A percentile compares a stretch with the other conserved stretches of the same genome.
phyloP scores from a whole-genome alignment of 2,329 filamentous ascomycete genomes.

The Didymella keratinophila region DNA sequence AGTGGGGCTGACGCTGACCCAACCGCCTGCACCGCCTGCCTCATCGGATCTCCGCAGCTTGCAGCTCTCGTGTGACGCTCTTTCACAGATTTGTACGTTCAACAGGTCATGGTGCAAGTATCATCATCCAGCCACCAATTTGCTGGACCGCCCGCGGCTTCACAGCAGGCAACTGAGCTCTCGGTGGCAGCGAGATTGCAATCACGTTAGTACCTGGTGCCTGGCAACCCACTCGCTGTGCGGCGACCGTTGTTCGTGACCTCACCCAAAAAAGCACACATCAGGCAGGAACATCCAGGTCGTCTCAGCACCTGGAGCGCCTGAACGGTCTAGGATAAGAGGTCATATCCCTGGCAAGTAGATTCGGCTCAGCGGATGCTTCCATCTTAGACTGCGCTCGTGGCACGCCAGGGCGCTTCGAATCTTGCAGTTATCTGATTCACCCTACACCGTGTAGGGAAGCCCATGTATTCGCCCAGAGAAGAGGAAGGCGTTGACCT shows the following conservation, averaged over 20 bases:
- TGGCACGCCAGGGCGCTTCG: constrained; percentile 2
- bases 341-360: background rate
- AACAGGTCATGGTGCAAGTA: constrained; percentile 3
- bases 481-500: background rate
- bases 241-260: background rate
- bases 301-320: constrained; percentile 1
- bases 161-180: background rate
- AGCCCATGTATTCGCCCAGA: constrained; percentile 8
- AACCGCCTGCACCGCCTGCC: constrained; percentile 8
- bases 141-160: constrained; percentile 1
- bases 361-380: constrained; percentile 15
- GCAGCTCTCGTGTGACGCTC: constrained; percentile 1
- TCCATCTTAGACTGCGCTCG: constrained; percentile 8
- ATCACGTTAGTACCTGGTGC: constrained; percentile 3
- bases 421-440: background rate
- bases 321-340: background rate
- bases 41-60: constrained; percentile 12
- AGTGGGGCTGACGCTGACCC: constrained; percentile 15
- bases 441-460: constrained; percentile 4
- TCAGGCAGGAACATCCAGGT: constrained; percentile 8
- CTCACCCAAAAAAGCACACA: constrained; percentile 2
- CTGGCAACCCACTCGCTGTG: constrained; percentile 7
- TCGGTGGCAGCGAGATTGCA: constrained; percentile 9
- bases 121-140: constrained; percentile 6
- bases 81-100: background rate